Evolutionary conservation across 1,284 basidiomycete genomes (phyloP), one percentile per base, ranked within the genome.

Genomic region (Austropuccinia psidii): DNA sequence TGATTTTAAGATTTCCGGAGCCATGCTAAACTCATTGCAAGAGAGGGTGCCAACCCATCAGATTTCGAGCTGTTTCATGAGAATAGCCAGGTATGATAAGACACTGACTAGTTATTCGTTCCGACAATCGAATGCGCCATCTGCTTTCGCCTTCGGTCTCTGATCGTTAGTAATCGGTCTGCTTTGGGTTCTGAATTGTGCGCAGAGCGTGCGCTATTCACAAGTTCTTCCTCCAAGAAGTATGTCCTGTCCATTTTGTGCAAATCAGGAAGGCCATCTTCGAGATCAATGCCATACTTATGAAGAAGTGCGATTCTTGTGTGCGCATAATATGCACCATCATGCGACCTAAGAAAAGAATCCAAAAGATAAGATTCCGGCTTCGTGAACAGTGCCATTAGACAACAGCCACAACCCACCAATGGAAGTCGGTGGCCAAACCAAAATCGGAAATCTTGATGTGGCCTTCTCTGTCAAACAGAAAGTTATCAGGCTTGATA

Each of bases 401-500:
- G 39, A 24, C 8, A n/a, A n/a, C n/a, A n/a, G n/a, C n/a, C n/a
- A n/a, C n/a, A 1, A 31, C 60, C 33, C 27, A 73, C 69, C 69
- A 73, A 49, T 73, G 69, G 37, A 73, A 73, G 47, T 73, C 89
- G 83, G 82, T 95, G 85, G 93, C 94, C 76, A 98, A 85, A 31
- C 95, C 94, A 81, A 98, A 97, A 82, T 98, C 95, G 79, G 90
- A 91, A 74, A 98, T 86, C 82, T 89, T 90, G 82, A 98, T 89
- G 82, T 98, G 94, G 7, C 94, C 94, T 75, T 90, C 85, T 73
- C 89, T 88, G 81, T 92, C 90, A 82, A 97, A 95, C 62, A 97
- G 84, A 83, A 97, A 97, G 82, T 97, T 97, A 88, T 94, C 83
- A 76, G 92, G 92, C 83, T 95, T 95, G 83, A 97, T 95, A 83